Percentiles rank a stretch among this genome's conserved stretches.
phyloP scores from a whole-genome alignment of 306 rosid species.

The Arachis stenosperma region DNA sequence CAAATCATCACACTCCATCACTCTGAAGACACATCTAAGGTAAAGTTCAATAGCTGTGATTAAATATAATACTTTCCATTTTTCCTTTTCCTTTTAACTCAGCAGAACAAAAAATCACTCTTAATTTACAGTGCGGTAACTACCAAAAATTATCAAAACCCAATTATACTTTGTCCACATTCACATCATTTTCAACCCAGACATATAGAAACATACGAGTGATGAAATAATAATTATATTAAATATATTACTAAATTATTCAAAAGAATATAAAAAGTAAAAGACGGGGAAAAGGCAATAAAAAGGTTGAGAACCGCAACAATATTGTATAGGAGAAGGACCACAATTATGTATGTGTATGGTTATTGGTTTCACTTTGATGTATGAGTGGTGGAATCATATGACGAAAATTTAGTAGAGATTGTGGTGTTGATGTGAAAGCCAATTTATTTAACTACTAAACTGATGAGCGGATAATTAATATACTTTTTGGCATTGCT shows the following conservation, averaged over 20 bases:
- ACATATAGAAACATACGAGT: constrained; percentile 29
- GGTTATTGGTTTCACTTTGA: constrained; percentile 47
- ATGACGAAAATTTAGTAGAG: constrained; percentile 39
- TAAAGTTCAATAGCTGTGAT: too few species aligned
- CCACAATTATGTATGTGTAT: constrained; percentile 40
- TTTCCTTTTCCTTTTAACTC: too few species aligned
- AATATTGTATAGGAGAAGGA: constrained; percentile 49
- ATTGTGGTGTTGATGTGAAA: constrained; percentile 38
- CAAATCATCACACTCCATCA: too few species aligned
- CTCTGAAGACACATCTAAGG: too few species aligned
- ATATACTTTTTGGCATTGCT: too few species aligned
- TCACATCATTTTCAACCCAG: too few species aligned
- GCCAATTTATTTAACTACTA: constrained; percentile 39
- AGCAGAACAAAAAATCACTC: too few species aligned
- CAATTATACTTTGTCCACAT: too few species aligned
- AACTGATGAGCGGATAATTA: constrained; percentile 3
- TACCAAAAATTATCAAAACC: too few species aligned
- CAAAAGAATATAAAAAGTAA: constrained; percentile 33
- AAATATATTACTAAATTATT: constrained; percentile 21
- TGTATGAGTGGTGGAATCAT: constrained; percentile 58
- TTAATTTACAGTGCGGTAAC: too few species aligned
- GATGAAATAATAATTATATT: constrained; percentile 32
- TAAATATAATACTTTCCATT: too few species aligned
- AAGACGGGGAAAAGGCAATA: neutral
- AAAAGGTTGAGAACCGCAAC: constrained; percentile 44